Percentiles rank a stretch among this genome's conserved stretches.
phyloP scores from a whole-genome alignment of 2,329 filamentous ascomycete species.

The Diaporthe caulivora region DNA sequence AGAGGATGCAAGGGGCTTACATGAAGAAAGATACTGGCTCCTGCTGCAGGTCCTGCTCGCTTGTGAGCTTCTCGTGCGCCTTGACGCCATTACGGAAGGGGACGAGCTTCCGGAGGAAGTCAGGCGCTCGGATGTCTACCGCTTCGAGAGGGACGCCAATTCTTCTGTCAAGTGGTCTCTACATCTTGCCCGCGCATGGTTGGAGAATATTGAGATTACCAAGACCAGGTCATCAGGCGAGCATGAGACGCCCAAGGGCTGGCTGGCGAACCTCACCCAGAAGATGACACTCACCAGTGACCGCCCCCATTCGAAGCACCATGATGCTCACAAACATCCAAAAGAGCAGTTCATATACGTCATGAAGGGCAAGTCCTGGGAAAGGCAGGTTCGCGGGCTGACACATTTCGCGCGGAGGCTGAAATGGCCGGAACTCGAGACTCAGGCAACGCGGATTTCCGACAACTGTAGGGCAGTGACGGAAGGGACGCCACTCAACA shows the following conservation, averaged over 20 bases:
- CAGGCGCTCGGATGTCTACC: slow-evolving; percentile 67
- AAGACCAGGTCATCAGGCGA: slow-evolving; percentile 52
- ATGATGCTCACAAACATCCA: slow-evolving; percentile 53
- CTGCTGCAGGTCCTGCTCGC: slow-evolving; percentile 74
- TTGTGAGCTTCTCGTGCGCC: slow-evolving; percentile 73
- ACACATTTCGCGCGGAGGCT: slow-evolving; percentile 74
- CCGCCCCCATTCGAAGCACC: slow-evolving; percentile 45
- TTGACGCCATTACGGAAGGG: slow-evolving; percentile 73
- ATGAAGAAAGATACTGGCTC: slow-evolving; percentile 76
- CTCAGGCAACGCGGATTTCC: slow-evolving; percentile 61
- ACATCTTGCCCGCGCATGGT: slow-evolving; percentile 73
- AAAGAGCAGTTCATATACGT: slow-evolving; percentile 58
- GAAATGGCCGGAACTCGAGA: slow-evolving; percentile 72
- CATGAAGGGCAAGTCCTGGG: slow-evolving; percentile 67
- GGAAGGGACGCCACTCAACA: slow-evolving; percentile 56
- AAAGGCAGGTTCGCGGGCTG: slow-evolving; percentile 71
- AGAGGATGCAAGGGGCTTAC: slow-evolving; percentile 62
- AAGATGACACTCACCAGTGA: slow-evolving; percentile 61
- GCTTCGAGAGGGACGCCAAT: slow-evolving; percentile 73
- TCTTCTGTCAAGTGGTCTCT: slow-evolving; percentile 76
- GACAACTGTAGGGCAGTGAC: slow-evolving; percentile 60
- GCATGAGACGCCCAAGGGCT: slow-evolving; percentile 52
- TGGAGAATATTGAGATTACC: slow-evolving; percentile 75
- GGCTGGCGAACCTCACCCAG: slow-evolving; percentile 70
- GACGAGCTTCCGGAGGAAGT: slow-evolving; percentile 67